Percentiles rank a stretch among this genome's conserved stretches.
Evolutionary conservation across 2,329 filamentous ascomycete genomes (phyloP).

Genomic region (Nemania sp.): DNA sequence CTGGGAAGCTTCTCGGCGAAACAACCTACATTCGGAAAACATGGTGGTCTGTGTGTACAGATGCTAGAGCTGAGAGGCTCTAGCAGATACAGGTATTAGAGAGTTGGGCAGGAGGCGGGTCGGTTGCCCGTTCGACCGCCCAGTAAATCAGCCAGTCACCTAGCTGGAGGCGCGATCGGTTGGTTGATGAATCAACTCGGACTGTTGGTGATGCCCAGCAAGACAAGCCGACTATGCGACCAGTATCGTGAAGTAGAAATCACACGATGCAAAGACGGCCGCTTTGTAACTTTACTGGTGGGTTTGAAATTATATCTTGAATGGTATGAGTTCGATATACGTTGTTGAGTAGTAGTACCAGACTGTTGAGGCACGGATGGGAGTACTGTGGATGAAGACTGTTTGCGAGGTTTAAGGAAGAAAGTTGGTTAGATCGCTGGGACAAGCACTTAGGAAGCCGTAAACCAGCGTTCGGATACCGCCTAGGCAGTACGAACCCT

Average conservation of each 20-base stretch:
- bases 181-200: conserved; percentile 12
- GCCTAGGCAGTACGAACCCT: too few species aligned
- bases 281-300: neutral
- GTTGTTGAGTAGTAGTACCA: too few species aligned
- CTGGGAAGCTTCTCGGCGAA: neutral
- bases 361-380: too few species aligned
- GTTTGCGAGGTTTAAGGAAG: too few species aligned
- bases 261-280: too few species aligned
- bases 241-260: neutral
- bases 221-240: conserved; percentile 18
- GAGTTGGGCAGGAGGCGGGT: conserved; percentile 10
- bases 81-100: conserved; percentile 29
- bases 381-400: too few species aligned
- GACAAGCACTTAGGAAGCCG: too few species aligned
- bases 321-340: too few species aligned
- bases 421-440: too few species aligned
- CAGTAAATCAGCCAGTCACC: too few species aligned
- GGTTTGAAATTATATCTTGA: neutral
- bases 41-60: conserved; percentile 46
- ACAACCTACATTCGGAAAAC: conserved; percentile 85
- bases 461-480: too few species aligned
- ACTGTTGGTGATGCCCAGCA: conserved; percentile 23
- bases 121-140: too few species aligned
- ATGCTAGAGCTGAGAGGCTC: conserved; percentile 39
- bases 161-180: conserved; percentile 2